These are phyloP conservation scores for Kluyveromyces nonfermentans DNA, from an alignment of 805 yeast species.

Conservation along the genomic window DNA sequence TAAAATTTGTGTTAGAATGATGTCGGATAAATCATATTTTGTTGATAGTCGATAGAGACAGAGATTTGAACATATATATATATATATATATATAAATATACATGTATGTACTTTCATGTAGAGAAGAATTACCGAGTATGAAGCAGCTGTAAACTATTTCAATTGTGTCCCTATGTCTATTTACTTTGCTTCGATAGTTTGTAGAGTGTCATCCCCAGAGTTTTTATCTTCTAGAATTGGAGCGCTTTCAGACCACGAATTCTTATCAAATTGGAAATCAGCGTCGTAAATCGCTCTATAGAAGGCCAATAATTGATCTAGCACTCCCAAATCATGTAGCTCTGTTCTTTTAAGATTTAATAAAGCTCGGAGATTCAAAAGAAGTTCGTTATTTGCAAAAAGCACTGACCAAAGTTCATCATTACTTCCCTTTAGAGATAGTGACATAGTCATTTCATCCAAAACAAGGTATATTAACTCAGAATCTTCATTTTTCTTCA, in stretches of 20 bases:
- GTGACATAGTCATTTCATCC: constrained; percentile 22
- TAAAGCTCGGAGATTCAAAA: constrained; percentile 19
- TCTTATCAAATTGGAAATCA: constrained; percentile 14
- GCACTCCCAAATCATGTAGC: constrained; percentile 15
- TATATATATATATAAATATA: no score
- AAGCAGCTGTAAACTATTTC: no score
- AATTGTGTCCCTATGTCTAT: no score
- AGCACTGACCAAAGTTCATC: constrained; percentile 23
- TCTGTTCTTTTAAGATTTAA: constrained; percentile 18
- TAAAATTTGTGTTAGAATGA: no score
- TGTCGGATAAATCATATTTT: no score
- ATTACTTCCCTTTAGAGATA: constrained; percentile 16
- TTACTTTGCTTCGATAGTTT: no score
- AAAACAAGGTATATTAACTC: constrained; percentile 19
- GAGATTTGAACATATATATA: no score
- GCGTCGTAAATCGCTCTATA: constrained; percentile 16
- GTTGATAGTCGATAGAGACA: no score
- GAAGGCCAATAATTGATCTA: constrained; percentile 16
- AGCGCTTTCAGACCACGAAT: constrained; percentile 11
- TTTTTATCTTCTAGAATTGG: not conserved
- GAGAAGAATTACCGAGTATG: no score
- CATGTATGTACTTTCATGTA: no score
- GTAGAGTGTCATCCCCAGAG: no score
- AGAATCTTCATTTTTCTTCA: constrained; percentile 2
- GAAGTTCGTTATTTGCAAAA: constrained; percentile 19